phyloP scores from a whole-genome alignment of 1,139 yeast genomes.

The Yamadazyma buinensis region DNA sequence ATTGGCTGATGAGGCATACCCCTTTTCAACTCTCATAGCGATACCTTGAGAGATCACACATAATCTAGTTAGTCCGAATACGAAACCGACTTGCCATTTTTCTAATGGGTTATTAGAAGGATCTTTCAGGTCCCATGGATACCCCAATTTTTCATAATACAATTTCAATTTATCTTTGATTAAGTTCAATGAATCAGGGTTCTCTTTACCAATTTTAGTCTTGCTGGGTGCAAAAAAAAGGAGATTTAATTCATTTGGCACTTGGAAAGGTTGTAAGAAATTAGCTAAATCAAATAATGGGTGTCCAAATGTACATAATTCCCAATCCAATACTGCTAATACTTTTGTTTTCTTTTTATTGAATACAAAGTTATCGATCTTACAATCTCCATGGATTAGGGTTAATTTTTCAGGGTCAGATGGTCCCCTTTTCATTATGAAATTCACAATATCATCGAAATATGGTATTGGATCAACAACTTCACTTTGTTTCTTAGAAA shows the following conservation, averaged over 20 bases:
- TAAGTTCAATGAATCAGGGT: slow-evolving; percentile 22
- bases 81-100: slow-evolving; percentile 55
- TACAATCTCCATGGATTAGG: slow-evolving; percentile 66
- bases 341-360: slow-evolving; percentile 48
- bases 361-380: slow-evolving; percentile 59
- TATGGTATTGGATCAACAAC: slow-evolving; percentile 50
- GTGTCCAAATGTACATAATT: slow-evolving; percentile 64
- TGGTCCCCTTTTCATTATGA: slow-evolving; percentile 43
- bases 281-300: slow-evolving; percentile 64
- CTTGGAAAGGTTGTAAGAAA: slow-evolving; percentile 53
- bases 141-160: slow-evolving; percentile 27
- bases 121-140: slow-evolving; percentile 33
- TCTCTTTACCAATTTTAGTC: slow-evolving; percentile 35
- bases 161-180: slow-evolving; percentile 24
- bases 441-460: slow-evolving; percentile 40
- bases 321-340: slow-evolving; percentile 66
- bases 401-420: slow-evolving; percentile 44
- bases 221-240: slow-evolving; percentile 27
- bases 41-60: slow-evolving; percentile 67
- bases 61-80: slow-evolving; percentile 56
- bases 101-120: slow-evolving; percentile 36
- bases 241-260: slow-evolving; percentile 36
- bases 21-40: slow-evolving; percentile 56
- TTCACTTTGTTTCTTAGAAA: slow-evolving; percentile 49
- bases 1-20: slow-evolving; percentile 57